Evolutionary conservation across 2,329 filamentous ascomycete genomes (phyloP), one percentile per base, ranked within the genome.

Genomic region (Arthroderma sp.): DNA sequence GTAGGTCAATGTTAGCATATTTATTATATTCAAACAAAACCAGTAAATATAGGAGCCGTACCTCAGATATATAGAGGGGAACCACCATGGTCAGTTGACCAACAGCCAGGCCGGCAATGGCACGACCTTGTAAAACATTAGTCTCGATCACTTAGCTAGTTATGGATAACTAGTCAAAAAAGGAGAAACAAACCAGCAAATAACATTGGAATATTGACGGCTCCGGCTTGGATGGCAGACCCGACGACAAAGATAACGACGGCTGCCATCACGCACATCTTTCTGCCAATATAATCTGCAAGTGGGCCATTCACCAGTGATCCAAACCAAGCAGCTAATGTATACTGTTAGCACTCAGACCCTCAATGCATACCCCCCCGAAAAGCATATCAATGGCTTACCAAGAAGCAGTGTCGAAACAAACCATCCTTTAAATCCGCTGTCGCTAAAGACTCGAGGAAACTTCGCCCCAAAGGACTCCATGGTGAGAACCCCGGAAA

Each of bases 21-120:
- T 2, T 9, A 11, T 38, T 7, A 4, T 33, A n/a, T 35, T 51
- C 15, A 31, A 33, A 4, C n/a, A 15, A 17, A 15, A 17, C 6
- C 17, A 9, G 3, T 6, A 21, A 15, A 3, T 21, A 31, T 17
- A 28, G 15, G 1, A 5, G 69, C 61, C 67, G 67, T 70, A 60
- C 75, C 62, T 80, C 78, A 2, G 75, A 77, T 47, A 79, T 80
- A 63, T 81, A 81, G 23, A 81, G 65, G 0, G 79, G 79, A 1
- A 77, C 74, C 4, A 79, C 76, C 68, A 74, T 74, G 3, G 70
- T 73, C 53, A 76, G 62, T 61, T 67, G 66, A 2, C 68, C 76
- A 8, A 78, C 67, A 2, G 73, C 70, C 8, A 78, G 58, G 0
- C 76, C 76, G 15, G 74, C 74, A 56, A 77, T 65, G 3, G 73